Evolutionary conservation across 768 basidiomycete genomes (phyloP), one percentile per base, ranked within the genome.

Genomic region (Cystobasidiopsis lactophilus): DNA sequence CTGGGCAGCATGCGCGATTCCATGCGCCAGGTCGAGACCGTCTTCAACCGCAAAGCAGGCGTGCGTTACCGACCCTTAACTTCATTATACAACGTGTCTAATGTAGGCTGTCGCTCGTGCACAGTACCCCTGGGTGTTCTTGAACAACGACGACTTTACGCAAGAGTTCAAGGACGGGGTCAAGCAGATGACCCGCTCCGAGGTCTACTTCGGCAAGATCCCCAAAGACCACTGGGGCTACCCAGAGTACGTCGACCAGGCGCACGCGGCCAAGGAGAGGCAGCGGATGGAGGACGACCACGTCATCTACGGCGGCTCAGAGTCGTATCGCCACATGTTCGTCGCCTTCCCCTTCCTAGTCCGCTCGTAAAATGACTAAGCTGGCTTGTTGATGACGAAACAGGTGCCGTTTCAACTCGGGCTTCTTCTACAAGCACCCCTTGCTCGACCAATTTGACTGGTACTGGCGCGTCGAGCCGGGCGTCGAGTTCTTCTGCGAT

Each of bases 361-460:
- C 41, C n/a, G 21, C 11, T 52, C 19, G 3, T 16, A 5, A 21
- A 26, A 19, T n/a, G n/a, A n/a, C n/a, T 23, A 19, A 21, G 3
- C 33, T 38, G 29, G 26, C 16, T 9, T 2, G 18, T n/a, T n/a
- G n/a, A n/a, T n/a, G n/a, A 33, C 14, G 10, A 26, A 30, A 7
- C 30, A 21, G 23, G 19, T 11, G 41, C 1, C 9, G 86, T 18
- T 93, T 48, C 57, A 58, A 60, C 47, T 55, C 41, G 14, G 56
- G 59, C 77, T 85, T 83, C 71, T 89, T 91, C 69, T 89, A 76
- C 69, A 72, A 74, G 40, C 85, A 89, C 57, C 75, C 79, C 53
- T 67, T 89, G 9, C 68, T 89, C 43, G 72, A 78, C 57, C 70
- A 75, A 29, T 86, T 79, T 66, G 75, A 77, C 40, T 89, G 82